phyloP scores from a whole-genome alignment of 768 basidiomycete species.

The Tylopilus vinaceipallidus region DNA sequence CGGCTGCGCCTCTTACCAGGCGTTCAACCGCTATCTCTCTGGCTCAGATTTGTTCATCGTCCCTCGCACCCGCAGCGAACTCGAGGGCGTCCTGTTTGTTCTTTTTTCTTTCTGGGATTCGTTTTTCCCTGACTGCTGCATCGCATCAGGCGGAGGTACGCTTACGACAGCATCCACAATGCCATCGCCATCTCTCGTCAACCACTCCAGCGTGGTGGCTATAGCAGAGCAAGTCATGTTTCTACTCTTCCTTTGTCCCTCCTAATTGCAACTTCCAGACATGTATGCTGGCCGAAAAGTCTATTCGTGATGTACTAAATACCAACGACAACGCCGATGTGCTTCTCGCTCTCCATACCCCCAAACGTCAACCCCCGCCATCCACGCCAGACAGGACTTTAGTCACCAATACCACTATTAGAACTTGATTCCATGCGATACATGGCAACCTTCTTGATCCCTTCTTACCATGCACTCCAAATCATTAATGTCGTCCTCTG shows the following conservation, averaged over 20 bases:
- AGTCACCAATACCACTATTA: slow-evolving; percentile 20
- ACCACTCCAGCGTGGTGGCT: slow-evolving; percentile 54
- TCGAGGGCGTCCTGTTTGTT: slow-evolving; percentile 71
- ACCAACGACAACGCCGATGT: slow-evolving; percentile 63
- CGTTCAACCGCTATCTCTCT: slow-evolving; percentile 69
- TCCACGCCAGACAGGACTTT: slow-evolving; percentile 17
- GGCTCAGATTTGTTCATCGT: slow-evolving; percentile 71
- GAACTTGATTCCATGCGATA: slow-evolving; percentile 18
- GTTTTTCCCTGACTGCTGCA: slow-evolving; percentile 4
- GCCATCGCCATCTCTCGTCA: slow-evolving; percentile 69
- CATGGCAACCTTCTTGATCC: background rate
- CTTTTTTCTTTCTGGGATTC: background rate
- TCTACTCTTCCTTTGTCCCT: background rate
- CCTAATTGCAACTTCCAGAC: slow-evolving; percentile 40
- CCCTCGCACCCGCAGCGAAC: slow-evolving; percentile 61
- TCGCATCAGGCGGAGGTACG: slow-evolving; percentile 60
- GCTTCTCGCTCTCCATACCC: slow-evolving; percentile 62
- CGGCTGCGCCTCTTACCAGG: slow-evolving; percentile 77
- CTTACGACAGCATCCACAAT: slow-evolving; percentile 80
- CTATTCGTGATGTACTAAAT: slow-evolving; percentile 67
- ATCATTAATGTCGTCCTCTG: too few relatives aligned
- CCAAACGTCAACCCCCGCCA: slow-evolving; percentile 19
- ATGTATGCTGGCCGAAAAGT: slow-evolving; percentile 68
- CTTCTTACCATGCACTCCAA: slow-evolving; percentile 6
- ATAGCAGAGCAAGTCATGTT: slow-evolving; percentile 44